Conservation (phyloP, 305 asterid species). For the Caryopteris hybrid region DNA sequence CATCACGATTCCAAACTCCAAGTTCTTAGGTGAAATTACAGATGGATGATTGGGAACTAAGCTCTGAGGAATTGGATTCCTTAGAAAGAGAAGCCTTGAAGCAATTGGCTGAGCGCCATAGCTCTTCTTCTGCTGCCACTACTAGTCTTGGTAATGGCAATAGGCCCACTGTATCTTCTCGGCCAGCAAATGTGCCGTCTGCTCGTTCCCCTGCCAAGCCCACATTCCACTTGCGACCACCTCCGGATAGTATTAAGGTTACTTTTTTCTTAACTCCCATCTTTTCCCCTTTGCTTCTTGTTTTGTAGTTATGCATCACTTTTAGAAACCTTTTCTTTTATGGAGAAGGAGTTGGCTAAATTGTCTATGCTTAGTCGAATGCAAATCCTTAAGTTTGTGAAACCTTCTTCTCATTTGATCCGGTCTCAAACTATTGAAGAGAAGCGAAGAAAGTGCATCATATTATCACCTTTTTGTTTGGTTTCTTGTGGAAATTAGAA, state of each 20-base stretch:
- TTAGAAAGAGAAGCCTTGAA: conserved; percentile 71
- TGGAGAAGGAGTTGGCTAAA: not conserved
- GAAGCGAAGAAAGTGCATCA: not conserved
- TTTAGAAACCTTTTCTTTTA: not conserved
- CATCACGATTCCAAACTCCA: no score
- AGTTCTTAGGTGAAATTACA: not conserved
- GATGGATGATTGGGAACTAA: conserved; percentile 82
- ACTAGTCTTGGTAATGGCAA: conserved; percentile 23
- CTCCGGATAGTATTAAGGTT: conserved; percentile 28
- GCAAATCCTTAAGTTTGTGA: not conserved
- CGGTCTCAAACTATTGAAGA: not conserved
- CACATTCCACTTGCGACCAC: conserved; percentile 20
- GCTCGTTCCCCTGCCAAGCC: conserved; percentile 39
- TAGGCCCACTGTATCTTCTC: conserved; percentile 17
- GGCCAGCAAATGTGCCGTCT: conserved; percentile 21
- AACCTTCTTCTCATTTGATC: not conserved
- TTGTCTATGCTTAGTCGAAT: not conserved
- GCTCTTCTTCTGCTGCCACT: conserved; percentile 43
- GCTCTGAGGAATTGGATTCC: conserved; percentile 64
- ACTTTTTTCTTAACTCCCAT: not conserved
- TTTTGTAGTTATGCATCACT: not conserved
- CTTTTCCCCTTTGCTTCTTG: not conserved
- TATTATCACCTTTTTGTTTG: not conserved
- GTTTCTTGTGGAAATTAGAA: not conserved
- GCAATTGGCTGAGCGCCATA: conserved; percentile 61